These are phyloP conservation scores for Schoenoplectus triqueter DNA, from an alignment of 202 grass and related monocot species.

Conservation along the genomic window DNA sequence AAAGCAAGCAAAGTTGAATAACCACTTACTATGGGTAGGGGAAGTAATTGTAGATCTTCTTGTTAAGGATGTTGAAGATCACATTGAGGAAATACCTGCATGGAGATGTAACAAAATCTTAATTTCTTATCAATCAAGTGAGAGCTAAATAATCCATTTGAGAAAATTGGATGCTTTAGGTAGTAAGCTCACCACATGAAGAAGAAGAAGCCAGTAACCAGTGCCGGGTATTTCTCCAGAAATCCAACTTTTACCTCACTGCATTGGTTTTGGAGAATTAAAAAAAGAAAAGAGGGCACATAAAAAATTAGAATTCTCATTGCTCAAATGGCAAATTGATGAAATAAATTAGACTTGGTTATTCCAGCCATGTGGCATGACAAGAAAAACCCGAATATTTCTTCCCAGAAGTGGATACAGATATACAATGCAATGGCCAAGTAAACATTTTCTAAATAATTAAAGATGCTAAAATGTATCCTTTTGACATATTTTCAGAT, in stretches of 20 bases:
- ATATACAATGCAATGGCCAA: neutral
- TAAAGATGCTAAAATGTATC: neutral
- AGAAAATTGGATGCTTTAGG: neutral
- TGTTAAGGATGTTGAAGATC: conserved; percentile 99
- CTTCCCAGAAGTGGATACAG: neutral
- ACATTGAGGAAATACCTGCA: conserved; percentile 99
- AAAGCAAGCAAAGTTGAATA: neutral
- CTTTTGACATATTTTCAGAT: neutral
- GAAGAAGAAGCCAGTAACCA: conserved; percentile 98
- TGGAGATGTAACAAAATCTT: conserved; percentile 10
- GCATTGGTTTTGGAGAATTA: conserved; percentile 22
- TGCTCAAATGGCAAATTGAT: conserved; percentile 2
- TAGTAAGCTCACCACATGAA: conserved; percentile 75
- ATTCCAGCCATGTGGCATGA: neutral
- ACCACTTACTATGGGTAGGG: conserved; percentile 94
- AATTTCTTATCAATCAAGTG: neutral
- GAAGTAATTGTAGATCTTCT: conserved; percentile 99
- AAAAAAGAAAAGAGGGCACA: conserved; percentile 14
- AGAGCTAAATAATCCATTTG: neutral
- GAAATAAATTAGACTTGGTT: conserved; percentile 16
- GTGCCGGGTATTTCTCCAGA: conserved; percentile 65
- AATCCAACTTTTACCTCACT: conserved; percentile 71
- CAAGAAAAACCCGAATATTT: neutral
- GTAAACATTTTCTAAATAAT: neutral
- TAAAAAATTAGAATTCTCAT: conserved; percentile 8